Evolutionary conservation across 345 rosid species (phyloP), one percentile per base, ranked within the genome.

Genomic region (Corchorus capsularis): DNA sequence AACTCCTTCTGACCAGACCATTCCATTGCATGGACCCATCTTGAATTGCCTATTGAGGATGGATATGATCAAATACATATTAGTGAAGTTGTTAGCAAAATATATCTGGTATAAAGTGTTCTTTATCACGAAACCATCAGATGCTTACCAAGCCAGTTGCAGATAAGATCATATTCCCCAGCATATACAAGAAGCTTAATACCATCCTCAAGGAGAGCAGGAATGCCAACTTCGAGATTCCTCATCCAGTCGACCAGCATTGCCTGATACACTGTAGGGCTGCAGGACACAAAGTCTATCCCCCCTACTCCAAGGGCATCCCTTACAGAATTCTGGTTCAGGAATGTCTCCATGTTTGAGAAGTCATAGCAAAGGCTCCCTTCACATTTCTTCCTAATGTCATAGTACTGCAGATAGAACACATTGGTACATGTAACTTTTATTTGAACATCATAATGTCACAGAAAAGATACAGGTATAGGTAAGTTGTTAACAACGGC

Each of bases 1-100:
- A 91, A 96, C 74, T 81, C 77, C 60, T 87, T 84, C 86, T 85
- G 83, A 60, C 98, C 98, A 66, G 97, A 90, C 99, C 98, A 96
- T 63, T 90, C 88, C 99, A 96, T 96, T 59, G 97, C 92, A 79
- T 94, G 95, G 79, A 96, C 99, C 99, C 98, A 96, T 87, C 97
- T 94, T 64, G 97, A 92, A 82, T 96, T 96, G 84, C 98, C 98
- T 93, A 87, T 63, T 77, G 80, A 69, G 6, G 45, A 43, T 53
- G 19, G 27, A 63, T 45, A 2, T 32, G 72, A 76, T 15, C 39
- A 4, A 4, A 34, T 59, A 56, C 13, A 34, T 41, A 46, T 55
- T 4, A 43, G 11, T 27, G 5, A 32, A 6, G 8, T 27, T 37
- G 69, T 62, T 54, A 8, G 57, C 65, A 14, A 67, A 17, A 53